Evolutionary conservation across 179 eudicot species (phyloP), one percentile per base, ranked within the genome.

Genomic region (Sideroxylon spinosum): DNA sequence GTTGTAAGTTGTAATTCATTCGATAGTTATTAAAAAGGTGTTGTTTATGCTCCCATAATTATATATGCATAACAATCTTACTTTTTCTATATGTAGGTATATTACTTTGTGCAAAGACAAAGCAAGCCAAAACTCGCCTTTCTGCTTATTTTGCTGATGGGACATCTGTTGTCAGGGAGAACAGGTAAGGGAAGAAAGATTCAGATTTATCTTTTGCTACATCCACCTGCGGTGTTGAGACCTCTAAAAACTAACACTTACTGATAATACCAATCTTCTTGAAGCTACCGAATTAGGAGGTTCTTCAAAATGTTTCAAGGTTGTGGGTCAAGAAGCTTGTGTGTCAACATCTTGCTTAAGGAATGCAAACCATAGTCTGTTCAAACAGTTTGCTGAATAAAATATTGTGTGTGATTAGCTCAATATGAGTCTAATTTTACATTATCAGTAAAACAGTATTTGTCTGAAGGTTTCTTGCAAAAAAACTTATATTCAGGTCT

Each of bases 31-130:
- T 8, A 63, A 25, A 14, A 3, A 13, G 12, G 3, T 48, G 32
- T 26, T 67, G 12, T 48, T 44, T 46, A 49, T 20, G 48, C 46
- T n/a, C 4, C 46, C 66, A 20, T 11, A 29, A 32, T 44, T 74
- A 59, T 57, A 37, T 48, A 20, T 22, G 66, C 20, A 20, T 59
- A 26, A 9, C 70, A 75, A 9, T 63, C 68, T 62, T 3, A n/a
- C 19, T 29, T 75, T 23, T 56, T 49, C 10, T 75, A 25, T 73
- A 7, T 77, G 75, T 86, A 95, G 99, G 99, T 85, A 83, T 93
- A 79, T 86, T 95, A 76, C 97, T 95, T 68, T 95, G 99, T 89
- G 99, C 99, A 68, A 95, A 92, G 90, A 93, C 97, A 65, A 95
- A 90, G 85, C 81, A 73, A 26, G 92, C 97, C 29, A 95, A 95